Conservation (phyloP, 106 monocot genomes). For the Acorus calamus region DNA sequence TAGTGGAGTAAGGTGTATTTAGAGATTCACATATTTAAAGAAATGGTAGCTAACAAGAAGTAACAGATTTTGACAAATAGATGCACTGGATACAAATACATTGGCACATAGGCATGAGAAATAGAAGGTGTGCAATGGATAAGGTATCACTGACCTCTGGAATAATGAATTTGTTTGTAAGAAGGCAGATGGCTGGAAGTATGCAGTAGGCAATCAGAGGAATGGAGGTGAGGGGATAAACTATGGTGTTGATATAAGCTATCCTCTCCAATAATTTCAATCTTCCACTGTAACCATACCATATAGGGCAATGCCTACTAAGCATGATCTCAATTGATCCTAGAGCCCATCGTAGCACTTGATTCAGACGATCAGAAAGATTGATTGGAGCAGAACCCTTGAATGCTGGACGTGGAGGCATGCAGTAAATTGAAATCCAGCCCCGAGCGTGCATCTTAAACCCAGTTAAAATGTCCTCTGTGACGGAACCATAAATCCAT, state of each 20-base stretch:
- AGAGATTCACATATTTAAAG: too few relatives aligned
- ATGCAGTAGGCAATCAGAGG: constrained; percentile 80
- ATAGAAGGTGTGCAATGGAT: neutral
- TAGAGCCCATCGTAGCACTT: constrained; percentile 79
- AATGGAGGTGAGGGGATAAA: constrained; percentile 83
- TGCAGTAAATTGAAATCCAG: constrained; percentile 91
- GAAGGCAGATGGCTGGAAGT: constrained; percentile 80
- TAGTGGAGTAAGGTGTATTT: too few relatives aligned
- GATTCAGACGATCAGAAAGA: constrained; percentile 87
- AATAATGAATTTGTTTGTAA: constrained; percentile 84
- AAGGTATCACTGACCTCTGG: constrained; percentile 49
- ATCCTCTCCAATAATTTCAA: constrained; percentile 69
- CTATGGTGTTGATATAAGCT: constrained; percentile 88
- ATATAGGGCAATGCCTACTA: constrained; percentile 84
- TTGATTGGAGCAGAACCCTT: constrained; percentile 95
- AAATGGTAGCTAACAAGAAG: too few relatives aligned
- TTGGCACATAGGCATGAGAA: neutral
- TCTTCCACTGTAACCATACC: constrained; percentile 81
- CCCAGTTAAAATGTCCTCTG: constrained; percentile 88
- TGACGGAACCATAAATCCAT: constrained; percentile 90
- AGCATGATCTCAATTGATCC: constrained; percentile 83
- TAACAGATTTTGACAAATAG: too few relatives aligned
- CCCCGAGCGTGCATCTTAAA: constrained; percentile 93
- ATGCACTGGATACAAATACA: neutral
- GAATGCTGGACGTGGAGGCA: constrained; percentile 90